Conservation (phyloP, 768 basidiomycete species). For the Pleurotus giganteus region DNA sequence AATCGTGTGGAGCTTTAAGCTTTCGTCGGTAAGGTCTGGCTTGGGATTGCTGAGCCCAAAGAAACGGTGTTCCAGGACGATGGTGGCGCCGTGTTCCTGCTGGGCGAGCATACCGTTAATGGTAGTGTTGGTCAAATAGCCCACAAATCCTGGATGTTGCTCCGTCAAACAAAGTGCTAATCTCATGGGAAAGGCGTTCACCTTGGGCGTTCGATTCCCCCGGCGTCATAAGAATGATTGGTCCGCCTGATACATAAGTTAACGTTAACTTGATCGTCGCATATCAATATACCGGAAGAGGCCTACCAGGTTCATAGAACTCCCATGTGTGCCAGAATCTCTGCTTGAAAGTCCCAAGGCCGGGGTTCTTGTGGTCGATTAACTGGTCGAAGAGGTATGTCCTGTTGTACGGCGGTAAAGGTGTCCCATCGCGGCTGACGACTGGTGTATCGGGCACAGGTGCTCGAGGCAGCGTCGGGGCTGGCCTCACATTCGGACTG, state of each 20-base stretch:
- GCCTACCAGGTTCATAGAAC: conserved; percentile 52
- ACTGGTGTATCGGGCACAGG: conserved; percentile 30
- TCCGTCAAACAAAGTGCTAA: conserved; percentile 1
- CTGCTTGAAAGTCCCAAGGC: conserved; percentile 69
- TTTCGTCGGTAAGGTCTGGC: conserved; percentile 54
- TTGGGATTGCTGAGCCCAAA: conserved; percentile 72
- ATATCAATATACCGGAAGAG: too few relatives aligned
- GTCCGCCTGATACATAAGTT: conserved; percentile 40
- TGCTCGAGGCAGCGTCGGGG: conserved; percentile 32
- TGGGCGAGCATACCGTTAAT: conserved; percentile 66
- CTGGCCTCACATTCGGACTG: conserved; percentile 39
- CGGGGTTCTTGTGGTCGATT: conserved; percentile 53
- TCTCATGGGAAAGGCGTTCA: conserved; percentile 16
- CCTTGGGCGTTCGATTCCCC: conserved; percentile 60
- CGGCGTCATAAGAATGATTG: conserved; percentile 63
- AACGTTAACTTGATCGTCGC: not conserved
- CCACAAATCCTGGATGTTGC: conserved; percentile 32
- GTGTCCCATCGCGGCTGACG: conserved; percentile 38
- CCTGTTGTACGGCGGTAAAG: conserved; percentile 42
- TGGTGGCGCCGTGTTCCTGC: conserved; percentile 57
- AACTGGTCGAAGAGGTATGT: conserved; percentile 57
- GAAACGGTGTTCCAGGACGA: conserved; percentile 72
- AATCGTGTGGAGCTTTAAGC: conserved; percentile 58
- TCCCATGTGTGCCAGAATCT: conserved; percentile 71
- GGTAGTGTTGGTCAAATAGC: conserved; percentile 61